Evolutionary conservation across 176 grass and related monocot genomes (phyloP).

Genomic region (Avena sativa): DNA sequence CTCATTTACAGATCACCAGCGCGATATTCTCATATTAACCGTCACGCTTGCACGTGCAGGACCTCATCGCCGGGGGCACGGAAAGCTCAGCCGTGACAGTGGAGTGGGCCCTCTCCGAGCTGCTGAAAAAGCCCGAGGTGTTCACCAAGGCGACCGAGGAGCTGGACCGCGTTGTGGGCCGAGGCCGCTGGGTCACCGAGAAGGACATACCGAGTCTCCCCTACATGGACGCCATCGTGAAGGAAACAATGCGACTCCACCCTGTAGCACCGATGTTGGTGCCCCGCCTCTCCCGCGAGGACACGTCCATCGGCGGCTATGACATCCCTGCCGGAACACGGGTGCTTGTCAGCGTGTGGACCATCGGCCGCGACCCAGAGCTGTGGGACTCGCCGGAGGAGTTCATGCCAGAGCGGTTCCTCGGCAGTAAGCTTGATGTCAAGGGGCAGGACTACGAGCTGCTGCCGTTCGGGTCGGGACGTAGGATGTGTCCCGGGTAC

Average conservation of each 20-base stretch:
- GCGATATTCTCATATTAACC: background rate
- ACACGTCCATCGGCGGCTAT: constrained; percentile 40
- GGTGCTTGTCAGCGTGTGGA: constrained; percentile 57
- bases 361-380: constrained; percentile 53
- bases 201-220: constrained; percentile 49
- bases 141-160: constrained; percentile 57
- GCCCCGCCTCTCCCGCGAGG: constrained; percentile 45
- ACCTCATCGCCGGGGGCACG: constrained; percentile 57
- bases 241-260: constrained; percentile 65
- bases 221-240: constrained; percentile 54
- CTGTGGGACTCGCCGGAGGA: constrained; percentile 46
- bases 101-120: constrained; percentile 62
- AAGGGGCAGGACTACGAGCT: constrained; percentile 60
- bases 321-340: constrained; percentile 53
- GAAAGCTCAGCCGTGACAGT: constrained; percentile 50
- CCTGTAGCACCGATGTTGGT: constrained; percentile 50
- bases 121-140: constrained; percentile 47
- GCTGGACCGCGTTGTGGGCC: constrained; percentile 51
- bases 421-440: constrained; percentile 44
- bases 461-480: constrained; percentile 51
- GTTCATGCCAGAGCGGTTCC: constrained; percentile 32
- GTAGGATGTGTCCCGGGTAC: constrained; percentile 67
- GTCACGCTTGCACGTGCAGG: constrained; percentile 15
- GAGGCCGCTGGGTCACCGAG: constrained; percentile 54
- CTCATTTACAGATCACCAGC: background rate